These are phyloP conservation scores for Panaeolus cyanescens DNA, from an alignment of 768 basidiomycete genomes.

Conservation along the genomic window DNA sequence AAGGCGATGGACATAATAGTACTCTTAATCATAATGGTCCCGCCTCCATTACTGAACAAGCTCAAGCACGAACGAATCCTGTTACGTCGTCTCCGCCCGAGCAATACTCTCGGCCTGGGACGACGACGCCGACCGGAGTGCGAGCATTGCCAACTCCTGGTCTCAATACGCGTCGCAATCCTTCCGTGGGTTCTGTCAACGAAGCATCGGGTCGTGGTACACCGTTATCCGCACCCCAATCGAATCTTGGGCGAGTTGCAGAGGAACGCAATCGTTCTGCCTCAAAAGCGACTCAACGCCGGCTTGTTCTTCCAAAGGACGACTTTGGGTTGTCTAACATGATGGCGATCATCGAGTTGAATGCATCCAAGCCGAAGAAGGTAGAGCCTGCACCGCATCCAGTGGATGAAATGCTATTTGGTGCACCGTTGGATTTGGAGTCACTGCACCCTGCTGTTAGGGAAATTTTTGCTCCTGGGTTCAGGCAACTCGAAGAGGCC, in stretches of 20 bases:
- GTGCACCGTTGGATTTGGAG: constrained; percentile 58
- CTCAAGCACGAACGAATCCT: constrained; percentile 17
- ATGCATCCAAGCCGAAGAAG: constrained; percentile 34
- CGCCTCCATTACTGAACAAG: not conserved
- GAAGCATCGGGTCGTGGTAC: constrained; percentile 58
- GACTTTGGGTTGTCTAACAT: constrained; percentile 87
- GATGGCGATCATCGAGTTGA: constrained; percentile 84
- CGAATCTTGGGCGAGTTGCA: constrained; percentile 22
- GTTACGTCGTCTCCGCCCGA: constrained; percentile 4
- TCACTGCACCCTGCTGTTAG: constrained; percentile 69
- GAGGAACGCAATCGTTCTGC: constrained; percentile 19
- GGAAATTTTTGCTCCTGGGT: constrained; percentile 70
- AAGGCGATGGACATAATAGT: constrained; percentile 16
- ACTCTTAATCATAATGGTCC: not conserved
- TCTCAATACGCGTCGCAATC: constrained; percentile 48
- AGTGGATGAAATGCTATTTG: constrained; percentile 78
- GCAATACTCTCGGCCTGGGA: constrained; percentile 23
- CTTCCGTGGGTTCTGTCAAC: constrained; percentile 74
- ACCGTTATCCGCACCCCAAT: constrained; percentile 16
- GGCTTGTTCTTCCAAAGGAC: constrained; percentile 61
- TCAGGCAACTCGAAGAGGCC: constrained; percentile 78
- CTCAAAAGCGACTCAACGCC: constrained; percentile 41
- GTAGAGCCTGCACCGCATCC: constrained; percentile 48
- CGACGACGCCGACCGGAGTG: constrained; percentile 35
- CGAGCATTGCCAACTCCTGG: constrained; percentile 18